Base-by-base conservation (phyloP, 805 yeast genomes). In the Wickerhamomyces sydowiorum region DNA sequence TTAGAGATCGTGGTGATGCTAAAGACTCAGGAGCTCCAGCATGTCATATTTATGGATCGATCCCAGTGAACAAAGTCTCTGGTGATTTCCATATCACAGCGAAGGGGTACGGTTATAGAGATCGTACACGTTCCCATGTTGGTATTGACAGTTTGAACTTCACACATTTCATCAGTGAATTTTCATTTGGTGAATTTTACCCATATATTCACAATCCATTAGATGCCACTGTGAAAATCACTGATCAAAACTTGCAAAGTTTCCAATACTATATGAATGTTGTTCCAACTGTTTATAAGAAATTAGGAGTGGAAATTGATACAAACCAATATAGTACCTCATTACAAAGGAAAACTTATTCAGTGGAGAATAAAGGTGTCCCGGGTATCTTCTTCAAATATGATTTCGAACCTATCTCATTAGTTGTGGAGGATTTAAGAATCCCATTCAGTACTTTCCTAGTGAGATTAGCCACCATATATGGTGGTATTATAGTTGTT, bases 201-300 rank as follows among this genome's bases (percentile, higher is more conserved):
- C 97, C 99, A 3, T 83, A 76, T 52, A 71, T 90, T 48, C 73
- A 82, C 51, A 91, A 91, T 57, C 95, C 96, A n/a, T 71, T 93
- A 48, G 98, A 93, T 60, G 71, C 70, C 37, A 82, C 91, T 0
- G 83, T 78, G 1, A 76, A 81, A 50, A 59, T 62, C 15, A 72
- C 88, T 2, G 66, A 68, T 0, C 69, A 73, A 2, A 66, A 71
- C 19, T 45, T 69, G 17, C 79, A 74, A 44, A 61, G 71, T 1
- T 86, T 69, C 62, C 76, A 76, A 40, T 93, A 93, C 61, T 76
- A 71, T 50, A 54, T 89, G 49, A 77, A 82, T 15, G 86, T 93
- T 3, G 95, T 93, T 6, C 96, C 98, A 14, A 88, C 97, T 0
- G 59, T 72, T 9, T 89, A 80, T 57, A 73, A 73, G 43, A 78